Evolutionary conservation across 768 basidiomycete species (phyloP).

Genomic region (Suillus americanus): DNA sequence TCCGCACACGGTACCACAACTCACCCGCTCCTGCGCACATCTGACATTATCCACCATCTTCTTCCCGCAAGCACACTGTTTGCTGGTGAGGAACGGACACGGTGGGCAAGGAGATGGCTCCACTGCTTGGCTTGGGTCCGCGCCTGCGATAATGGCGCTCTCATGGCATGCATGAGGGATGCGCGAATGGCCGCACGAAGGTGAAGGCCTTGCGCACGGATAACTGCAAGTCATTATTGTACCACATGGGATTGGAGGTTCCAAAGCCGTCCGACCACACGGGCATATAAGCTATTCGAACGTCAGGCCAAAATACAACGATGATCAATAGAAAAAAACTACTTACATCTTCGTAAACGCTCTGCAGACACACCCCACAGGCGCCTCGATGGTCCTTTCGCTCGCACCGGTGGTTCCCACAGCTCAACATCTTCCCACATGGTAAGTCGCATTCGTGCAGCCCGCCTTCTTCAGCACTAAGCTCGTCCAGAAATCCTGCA

Average conservation of each 20-base stretch:
- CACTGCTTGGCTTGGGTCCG: slow-evolving; percentile 6
- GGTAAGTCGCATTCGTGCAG: slow-evolving; percentile 84
- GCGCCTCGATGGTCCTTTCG: slow-evolving; percentile 77
- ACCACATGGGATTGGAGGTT: slow-evolving; percentile 89
- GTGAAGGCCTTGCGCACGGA: slow-evolving; percentile 72
- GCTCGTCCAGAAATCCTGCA: slow-evolving; percentile 33
- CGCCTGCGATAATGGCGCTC: slow-evolving; percentile 38
- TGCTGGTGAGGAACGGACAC: slow-evolving; percentile 78
- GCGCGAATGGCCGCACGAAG: slow-evolving; percentile 80
- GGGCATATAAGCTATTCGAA: slow-evolving; percentile 63
- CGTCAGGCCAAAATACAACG: neutral
- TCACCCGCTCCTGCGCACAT: slow-evolving; percentile 79
- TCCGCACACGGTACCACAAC: slow-evolving; percentile 81
- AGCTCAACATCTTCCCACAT: slow-evolving; percentile 70
- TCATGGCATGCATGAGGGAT: slow-evolving; percentile 84
- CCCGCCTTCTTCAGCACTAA: slow-evolving; percentile 59
- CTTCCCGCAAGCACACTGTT: slow-evolving; percentile 89
- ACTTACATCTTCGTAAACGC: slow-evolving; percentile 88
- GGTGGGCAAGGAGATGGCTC: slow-evolving; percentile 64
- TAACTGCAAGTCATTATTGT: slow-evolving; percentile 75
- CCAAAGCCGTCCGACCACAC: slow-evolving; percentile 83
- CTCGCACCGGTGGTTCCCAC: slow-evolving; percentile 81
- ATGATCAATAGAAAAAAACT: neutral
- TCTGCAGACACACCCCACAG: slow-evolving; percentile 83
- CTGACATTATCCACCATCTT: slow-evolving; percentile 73